phyloP scores from a whole-genome alignment of 2,329 filamentous ascomycete genomes.

The Sporothrix euskadiensis region DNA sequence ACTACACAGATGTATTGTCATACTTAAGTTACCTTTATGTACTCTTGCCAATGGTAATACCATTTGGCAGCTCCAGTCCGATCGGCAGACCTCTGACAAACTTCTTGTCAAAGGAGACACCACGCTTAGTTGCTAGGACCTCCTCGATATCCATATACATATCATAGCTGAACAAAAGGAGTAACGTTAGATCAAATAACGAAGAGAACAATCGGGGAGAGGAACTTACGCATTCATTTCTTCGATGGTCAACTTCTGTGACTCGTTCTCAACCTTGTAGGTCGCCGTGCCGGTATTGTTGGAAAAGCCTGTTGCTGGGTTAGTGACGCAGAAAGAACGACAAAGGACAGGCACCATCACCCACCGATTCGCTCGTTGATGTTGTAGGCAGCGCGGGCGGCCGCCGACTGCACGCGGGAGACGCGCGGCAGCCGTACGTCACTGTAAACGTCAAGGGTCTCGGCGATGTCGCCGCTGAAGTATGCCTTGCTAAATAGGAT shows the following conservation, averaged over 20 bases:
- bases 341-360: conserved; percentile 24
- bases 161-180: no score
- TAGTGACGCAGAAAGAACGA: no score
- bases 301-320: conserved; percentile 54
- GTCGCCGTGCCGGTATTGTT: conserved; percentile 56
- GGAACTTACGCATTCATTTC: conserved; percentile 64
- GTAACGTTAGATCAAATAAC: no score
- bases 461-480: conserved; percentile 50
- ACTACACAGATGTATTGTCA: no score
- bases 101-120: no score
- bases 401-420: conserved; percentile 58
- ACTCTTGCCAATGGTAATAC: no score
- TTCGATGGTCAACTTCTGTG: conserved; percentile 64
- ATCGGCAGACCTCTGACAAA: no score
- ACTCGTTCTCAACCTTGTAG: conserved; percentile 64
- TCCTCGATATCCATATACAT: no score
- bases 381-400: conserved; percentile 59
- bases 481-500: conserved; percentile 56
- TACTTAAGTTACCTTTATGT: no score
- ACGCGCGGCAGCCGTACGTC: conserved; percentile 56
- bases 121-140: no score
- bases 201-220: no score
- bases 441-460: conserved; percentile 54
- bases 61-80: no score
- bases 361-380: conserved; percentile 63